Percentiles rank a stretch among this genome's conserved stretches.
phyloP scores from a whole-genome alignment of 164 flowering plant species.

The Berberis vulgaris region DNA sequence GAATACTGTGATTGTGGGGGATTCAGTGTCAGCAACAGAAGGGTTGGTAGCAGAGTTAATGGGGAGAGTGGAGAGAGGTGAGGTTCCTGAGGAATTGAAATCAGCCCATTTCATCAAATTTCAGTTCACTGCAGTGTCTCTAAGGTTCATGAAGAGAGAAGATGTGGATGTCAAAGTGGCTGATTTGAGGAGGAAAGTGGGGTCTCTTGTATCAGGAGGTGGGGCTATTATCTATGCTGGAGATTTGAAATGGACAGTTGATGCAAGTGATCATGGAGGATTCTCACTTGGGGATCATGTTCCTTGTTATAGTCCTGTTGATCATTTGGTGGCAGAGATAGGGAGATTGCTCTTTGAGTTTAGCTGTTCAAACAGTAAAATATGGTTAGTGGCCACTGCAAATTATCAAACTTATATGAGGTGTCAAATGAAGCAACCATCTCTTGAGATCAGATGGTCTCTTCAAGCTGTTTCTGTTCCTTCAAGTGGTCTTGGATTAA shows the following conservation, averaged over 20 bases:
- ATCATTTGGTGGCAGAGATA: conserved; percentile 52
- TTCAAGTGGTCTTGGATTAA: conserved; percentile 63
- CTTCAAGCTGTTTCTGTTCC: conserved; percentile 83
- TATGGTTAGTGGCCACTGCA: conserved; percentile 72
- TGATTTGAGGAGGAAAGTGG: conserved; percentile 54
- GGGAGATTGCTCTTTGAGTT: conserved; percentile 46
- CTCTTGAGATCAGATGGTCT: conserved; percentile 68
- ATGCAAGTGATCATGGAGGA: conserved; percentile 13
- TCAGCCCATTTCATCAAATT: conserved; percentile 46
- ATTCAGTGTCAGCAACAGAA: conserved; percentile 35
- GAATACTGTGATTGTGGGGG: conserved; percentile 68
- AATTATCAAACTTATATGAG: conserved; percentile 65
- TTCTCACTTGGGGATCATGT: conserved; percentile 6
- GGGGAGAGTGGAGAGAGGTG: conserved; percentile 53
- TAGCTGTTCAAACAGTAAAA: conserved; percentile 23
- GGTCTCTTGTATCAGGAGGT: conserved; percentile 29
- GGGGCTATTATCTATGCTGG: conserved; percentile 64
- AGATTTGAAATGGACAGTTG: conserved; percentile 70
- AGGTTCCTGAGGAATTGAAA: conserved; percentile 59
- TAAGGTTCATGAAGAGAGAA: conserved; percentile 65
- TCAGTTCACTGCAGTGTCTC: conserved; percentile 40
- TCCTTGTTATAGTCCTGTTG: conserved; percentile 39
- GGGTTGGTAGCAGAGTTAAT: conserved; percentile 47
- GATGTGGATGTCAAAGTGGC: conserved; percentile 51
- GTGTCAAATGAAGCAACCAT: conserved; percentile 64